phyloP scores from a whole-genome alignment of 148 eudicot genomes.

The Vaccinium darrowii region DNA sequence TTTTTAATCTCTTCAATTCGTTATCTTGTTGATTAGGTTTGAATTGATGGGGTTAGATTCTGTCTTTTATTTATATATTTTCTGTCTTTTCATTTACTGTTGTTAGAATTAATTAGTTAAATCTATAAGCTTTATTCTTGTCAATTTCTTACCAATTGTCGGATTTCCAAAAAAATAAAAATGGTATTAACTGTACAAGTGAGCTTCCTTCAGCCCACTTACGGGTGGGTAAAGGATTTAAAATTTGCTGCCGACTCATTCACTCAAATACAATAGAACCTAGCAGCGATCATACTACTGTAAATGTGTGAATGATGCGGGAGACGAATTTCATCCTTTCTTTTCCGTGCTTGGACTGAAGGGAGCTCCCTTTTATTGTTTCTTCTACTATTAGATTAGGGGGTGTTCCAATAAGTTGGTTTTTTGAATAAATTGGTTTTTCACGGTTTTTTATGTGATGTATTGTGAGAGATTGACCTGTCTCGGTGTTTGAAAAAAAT shows the following conservation, averaged over 20 bases:
- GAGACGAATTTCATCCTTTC: slow-evolving; percentile 32
- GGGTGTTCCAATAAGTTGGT: too few relatives aligned
- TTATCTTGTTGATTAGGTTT: neutral
- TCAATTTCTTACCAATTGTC: too few relatives aligned
- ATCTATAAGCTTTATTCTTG: neutral
- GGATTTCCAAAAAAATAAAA: too few relatives aligned
- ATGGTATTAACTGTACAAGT: neutral
- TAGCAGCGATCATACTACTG: slow-evolving; percentile 18
- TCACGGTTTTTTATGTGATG: too few relatives aligned
- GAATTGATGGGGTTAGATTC: neutral
- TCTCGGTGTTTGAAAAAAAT: too few relatives aligned
- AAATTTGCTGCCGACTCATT: slow-evolving; percentile 43
- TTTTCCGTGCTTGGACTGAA: slow-evolving; percentile 44
- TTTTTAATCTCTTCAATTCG: neutral
- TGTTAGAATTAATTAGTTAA: neutral
- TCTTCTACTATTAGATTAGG: neutral
- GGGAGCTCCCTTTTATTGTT: slow-evolving; percentile 37
- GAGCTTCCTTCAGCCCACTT: slow-evolving; percentile 52
- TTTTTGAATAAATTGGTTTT: too few relatives aligned
- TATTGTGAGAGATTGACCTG: too few relatives aligned
- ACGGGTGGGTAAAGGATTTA: slow-evolving; percentile 27
- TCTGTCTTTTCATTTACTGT: neutral
- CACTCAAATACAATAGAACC: slow-evolving; percentile 30
- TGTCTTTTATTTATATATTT: neutral
- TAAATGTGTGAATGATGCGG: slow-evolving; percentile 43